Evolutionary conservation across 768 basidiomycete genomes (phyloP), one percentile per base, ranked within the genome.

Genomic region (Suillus decipiens): DNA sequence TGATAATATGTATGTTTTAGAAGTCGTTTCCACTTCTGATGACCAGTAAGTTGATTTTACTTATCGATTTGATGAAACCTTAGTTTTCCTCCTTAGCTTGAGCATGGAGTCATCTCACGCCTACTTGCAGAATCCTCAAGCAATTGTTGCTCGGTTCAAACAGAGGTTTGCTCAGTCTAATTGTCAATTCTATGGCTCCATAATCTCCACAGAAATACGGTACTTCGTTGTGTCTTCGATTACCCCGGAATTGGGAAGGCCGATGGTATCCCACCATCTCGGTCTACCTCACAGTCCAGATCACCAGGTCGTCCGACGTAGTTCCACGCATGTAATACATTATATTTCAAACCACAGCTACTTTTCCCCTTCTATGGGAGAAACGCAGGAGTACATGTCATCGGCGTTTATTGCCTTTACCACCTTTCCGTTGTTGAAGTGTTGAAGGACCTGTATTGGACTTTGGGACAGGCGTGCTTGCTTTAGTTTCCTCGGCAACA

Each of bases 1-100:
- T 65, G 80, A 83, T 66, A 85, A 81, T 56, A 93, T 94, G 87
- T 93, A 87, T 72, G 86, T 91, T 63, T 76, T 94, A 19, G 86
- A 93, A 70, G 88, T 89, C 6, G 84, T 81, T 0, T 70, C 79
- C 19, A 80, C 73, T 17, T 68, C 77, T 36, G 84, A 86, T 53
- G 85, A 85, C 67, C 82, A 78, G 74, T 75, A 69, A 24, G 74
- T 61, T 28, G 22, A 34, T 14, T 41, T 42, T 22, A 31, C 17
- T 12, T 36, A 8, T 45, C 15, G 19, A 58, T 6, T 31, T 4
- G 28, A 45, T 24, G 15, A 34, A 8, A 36, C 34, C 61, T 15
- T 5, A 47, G 56, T 58, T 19, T 57, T 55, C 67, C 65, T 43
- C 31, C 19, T 53, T 10, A 58, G 63, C 37, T 62, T 63, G 10